Evolutionary conservation across 441 rosid species (phyloP), one percentile per base, ranked within the genome.

Genomic region (Gossypium gossypioides): DNA sequence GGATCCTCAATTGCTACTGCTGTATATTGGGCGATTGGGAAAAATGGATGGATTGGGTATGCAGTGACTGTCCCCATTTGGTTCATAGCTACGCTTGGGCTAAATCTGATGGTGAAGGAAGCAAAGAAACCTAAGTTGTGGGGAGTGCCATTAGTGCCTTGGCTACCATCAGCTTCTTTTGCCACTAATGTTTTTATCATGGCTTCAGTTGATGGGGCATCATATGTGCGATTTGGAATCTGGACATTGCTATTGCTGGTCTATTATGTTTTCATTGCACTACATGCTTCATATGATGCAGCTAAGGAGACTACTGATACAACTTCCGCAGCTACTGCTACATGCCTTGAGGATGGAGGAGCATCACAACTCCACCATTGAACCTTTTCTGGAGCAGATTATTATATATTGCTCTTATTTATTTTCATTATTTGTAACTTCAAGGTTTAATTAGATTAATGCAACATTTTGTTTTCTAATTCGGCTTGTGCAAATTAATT

Each of bases 121-220:
- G 88, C 88, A 62, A 87, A 85, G 77, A 74, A 73, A 15, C 98
- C 97, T 0, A 87, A 85, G 68, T 37, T 84, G n/a, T 89, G 90
- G 91, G 94, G 92, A 0, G 89, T 86, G 59, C 91, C 94, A 0
- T 74, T 88, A 6, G 72, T 86, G 21, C 94, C 94, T 0, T 90
- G 94, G 94, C 2, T 90, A 55, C 96, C 94, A 0, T 89, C 87
- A 9, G 77, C 80, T 63, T 81, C 87, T 0, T 81, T 90, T 15
- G 87, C 84, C 10, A 78, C 80, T 25, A 90, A 92, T 72, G 66
- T 87, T 51, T 92, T 90, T 69, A 81, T 90, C 22, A 81, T 92
- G 84, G 90, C 91, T 0, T 92, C 96, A 1, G 77, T 88, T 5
- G 87, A 87, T 52, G 46, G 69, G 51, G 76, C 74, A 3, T 89